Base-by-base conservation (phyloP, 78 protist genomes). In the Dictyostelium purpureum region DNA sequence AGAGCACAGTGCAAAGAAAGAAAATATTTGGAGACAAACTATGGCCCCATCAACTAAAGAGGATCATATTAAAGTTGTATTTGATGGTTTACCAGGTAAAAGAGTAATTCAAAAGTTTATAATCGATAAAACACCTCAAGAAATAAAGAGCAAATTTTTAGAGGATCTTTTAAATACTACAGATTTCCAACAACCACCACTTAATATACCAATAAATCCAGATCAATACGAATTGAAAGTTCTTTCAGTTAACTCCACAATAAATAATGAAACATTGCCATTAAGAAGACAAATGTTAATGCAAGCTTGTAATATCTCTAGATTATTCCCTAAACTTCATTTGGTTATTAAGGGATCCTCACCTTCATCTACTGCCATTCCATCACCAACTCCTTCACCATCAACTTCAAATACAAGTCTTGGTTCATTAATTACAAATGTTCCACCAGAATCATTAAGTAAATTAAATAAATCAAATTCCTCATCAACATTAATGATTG, bases 251-350 rank as follows among this genome's bases (percentile, higher is more conserved):
- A 85, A 85, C 70, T 19, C 31, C 11, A 56, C 51, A 4, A 42
- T 85, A 10, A 45, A 71, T 6, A 85, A 85, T 49, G 92, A 85
- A 47, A 56, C 92, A 35, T 42, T 85, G 42, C 92, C 92, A 42
- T 63, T 85, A 4, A 28, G 92, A 35, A 37, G 92, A 31, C 92
- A 85, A 57, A 54, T 75, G 1, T 49, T 85, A 4, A 85, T 85
- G 92, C 92, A 85, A 63, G 92, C 92, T 28, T 85, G 92, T 61
- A 85, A 85, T 45, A 85, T 85, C 7, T 42, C 79, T 6, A 47
- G 82, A 57, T 52, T 85, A 7, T 85, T 85, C 12, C 92, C 92
- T 16, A 85, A 85, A 42, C 31, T 85, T 9, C 82, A 73, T 16
- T 42, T 85, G 54, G 66, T 40, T 6, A 14, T 59, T 0, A 85